phyloP scores from a whole-genome alignment of 2,329 filamentous ascomycete species.

The Fusarium transvaalense region DNA sequence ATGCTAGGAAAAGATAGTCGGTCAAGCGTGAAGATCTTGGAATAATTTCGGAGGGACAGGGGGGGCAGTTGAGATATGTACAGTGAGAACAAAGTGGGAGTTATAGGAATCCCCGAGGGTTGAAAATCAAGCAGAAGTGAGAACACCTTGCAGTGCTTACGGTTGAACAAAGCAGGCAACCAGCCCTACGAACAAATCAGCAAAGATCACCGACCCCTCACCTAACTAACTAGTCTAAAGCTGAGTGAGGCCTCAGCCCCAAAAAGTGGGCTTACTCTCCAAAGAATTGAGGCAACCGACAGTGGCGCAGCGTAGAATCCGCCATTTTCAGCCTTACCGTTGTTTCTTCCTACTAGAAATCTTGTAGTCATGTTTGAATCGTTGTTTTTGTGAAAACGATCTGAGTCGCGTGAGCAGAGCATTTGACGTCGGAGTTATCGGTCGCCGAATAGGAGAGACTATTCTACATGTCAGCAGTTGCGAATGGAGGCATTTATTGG shows the following conservation, averaged over 20 bases:
- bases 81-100: not conserved
- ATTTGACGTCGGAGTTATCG: constrained; percentile 14
- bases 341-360: not conserved
- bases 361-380: not conserved
- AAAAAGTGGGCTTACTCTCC: constrained; percentile 10
- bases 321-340: constrained; percentile 11
- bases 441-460: not conserved
- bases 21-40: not conserved
- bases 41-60: not conserved
- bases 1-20: not conserved
- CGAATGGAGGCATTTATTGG: not conserved
- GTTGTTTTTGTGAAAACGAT: not conserved
- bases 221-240: not conserved
- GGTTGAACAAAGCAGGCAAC: not conserved
- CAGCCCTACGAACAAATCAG: constrained; percentile 11
- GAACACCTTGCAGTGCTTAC: constrained; percentile 9
- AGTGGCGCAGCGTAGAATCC: not conserved
- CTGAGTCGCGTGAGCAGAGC: not conserved
- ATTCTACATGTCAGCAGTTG: not conserved
- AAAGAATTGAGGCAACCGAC: not conserved
- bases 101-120: not conserved
- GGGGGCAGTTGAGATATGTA: no score
- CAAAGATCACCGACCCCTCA: constrained; percentile 1
- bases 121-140: constrained; percentile 2
- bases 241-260: constrained; percentile 27